Conservation (phyloP, 805 yeast genomes). For the Tetrapisispora pingtungensis region DNA sequence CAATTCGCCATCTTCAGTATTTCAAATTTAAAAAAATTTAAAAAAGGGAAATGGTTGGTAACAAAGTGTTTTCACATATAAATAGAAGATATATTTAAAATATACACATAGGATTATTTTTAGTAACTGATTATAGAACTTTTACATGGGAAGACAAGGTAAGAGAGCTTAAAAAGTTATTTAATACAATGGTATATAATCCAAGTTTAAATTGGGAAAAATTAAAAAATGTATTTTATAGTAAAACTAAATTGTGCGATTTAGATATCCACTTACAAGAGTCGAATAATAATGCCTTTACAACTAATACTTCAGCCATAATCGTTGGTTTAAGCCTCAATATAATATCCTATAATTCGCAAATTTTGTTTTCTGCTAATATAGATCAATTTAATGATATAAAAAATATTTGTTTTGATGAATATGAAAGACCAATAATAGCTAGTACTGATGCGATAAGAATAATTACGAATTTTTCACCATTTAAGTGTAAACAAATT, state of each 20-base stretch:
- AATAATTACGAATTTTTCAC: conserved; percentile 13
- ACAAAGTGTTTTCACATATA: no score
- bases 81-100: no score
- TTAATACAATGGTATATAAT: conserved; percentile 8
- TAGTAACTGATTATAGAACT: no score
- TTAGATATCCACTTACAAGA: conserved; percentile 15
- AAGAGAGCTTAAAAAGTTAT: no score
- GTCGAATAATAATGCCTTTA: conserved; percentile 28
- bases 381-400: conserved; percentile 9
- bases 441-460: conserved; percentile 12
- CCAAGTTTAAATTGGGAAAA: conserved; percentile 67
- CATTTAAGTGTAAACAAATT: conserved; percentile 11
- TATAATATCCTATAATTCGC: conserved; percentile 32
- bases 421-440: conserved; percentile 13
- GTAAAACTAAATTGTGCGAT: conserved; percentile 33
- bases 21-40: no score
- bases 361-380: conserved; percentile 6
- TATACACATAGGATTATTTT: no score
- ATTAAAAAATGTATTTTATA: conserved; percentile 58
- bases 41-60: no score
- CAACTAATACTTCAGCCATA: conserved; percentile 35
- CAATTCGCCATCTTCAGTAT: no score
- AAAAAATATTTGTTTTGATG: conserved; percentile 15
- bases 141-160: no score
- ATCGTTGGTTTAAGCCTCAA: conserved; percentile 25